A percentile compares a stretch with the other conserved stretches of the same genome.
These are phyloP conservation scores for Besnoitia besnoiti DNA, from an alignment of 169 alveolate genomes.

Conservation along the genomic window DNA sequence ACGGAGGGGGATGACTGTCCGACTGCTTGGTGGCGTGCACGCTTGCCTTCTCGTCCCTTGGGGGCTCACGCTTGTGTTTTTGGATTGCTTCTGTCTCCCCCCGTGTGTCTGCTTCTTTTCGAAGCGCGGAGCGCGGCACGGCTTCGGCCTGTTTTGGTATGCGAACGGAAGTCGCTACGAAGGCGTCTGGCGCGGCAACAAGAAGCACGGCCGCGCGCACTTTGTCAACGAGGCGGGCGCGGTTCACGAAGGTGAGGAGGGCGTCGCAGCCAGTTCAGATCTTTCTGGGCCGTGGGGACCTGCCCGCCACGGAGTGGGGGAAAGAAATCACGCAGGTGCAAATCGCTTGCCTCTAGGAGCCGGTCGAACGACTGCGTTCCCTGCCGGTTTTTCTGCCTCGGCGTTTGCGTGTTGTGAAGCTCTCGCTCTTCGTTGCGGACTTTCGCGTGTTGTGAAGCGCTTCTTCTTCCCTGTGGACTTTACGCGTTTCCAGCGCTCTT, in stretches of 20 bases:
- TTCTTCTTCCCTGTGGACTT: background rate
- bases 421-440: no score
- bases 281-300: background rate
- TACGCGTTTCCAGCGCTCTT: conserved; percentile 1
- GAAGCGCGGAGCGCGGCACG: conserved; percentile 20
- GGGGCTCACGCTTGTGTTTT: no score
- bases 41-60: no score
- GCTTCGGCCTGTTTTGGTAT: conserved; percentile 34
- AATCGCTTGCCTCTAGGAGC: background rate
- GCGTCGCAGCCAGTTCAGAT: background rate
- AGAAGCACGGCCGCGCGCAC: conserved; percentile 31
- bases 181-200: conserved; percentile 10
- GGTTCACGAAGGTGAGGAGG: conserved; percentile 22
- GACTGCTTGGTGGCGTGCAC: no score
- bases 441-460: no score
- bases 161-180: conserved; percentile 33
- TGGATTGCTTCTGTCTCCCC: background rate
- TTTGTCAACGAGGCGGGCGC: background rate
- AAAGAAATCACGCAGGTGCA: background rate
- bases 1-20: no score
- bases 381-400: no score
- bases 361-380: background rate
- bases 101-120: background rate
- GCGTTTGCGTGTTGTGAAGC: no score
- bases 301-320: background rate